Evolutionary conservation across 805 yeast species (phyloP).

Genomic region (Candida taoyuanica): DNA sequence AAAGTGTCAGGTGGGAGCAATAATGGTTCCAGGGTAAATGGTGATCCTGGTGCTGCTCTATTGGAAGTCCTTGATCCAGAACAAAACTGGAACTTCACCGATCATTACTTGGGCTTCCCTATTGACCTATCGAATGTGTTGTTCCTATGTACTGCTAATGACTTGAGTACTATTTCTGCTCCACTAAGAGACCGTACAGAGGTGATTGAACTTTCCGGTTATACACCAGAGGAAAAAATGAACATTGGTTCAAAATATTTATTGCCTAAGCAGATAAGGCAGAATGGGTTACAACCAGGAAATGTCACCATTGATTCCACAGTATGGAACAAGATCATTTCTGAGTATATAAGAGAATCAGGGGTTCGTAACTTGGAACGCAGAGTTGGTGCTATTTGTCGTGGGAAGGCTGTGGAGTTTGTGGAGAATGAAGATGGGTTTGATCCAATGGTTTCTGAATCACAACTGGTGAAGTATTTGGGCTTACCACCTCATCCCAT

Average conservation of each 20-base stretch:
- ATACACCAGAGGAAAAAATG: slow-evolving; percentile 71
- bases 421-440: slow-evolving; percentile 19
- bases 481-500: slow-evolving; percentile 56
- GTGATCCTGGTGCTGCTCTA: slow-evolving; percentile 88
- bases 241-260: slow-evolving; percentile 65
- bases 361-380: slow-evolving; percentile 84
- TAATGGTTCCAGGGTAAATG: slow-evolving; percentile 46
- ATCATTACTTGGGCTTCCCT: slow-evolving; percentile 83
- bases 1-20: slow-evolving; percentile 57
- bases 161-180: slow-evolving; percentile 61
- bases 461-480: slow-evolving; percentile 62
- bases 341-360: slow-evolving; percentile 74
- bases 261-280: slow-evolving; percentile 67
- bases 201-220: slow-evolving; percentile 71
- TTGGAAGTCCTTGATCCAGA: slow-evolving; percentile 89
- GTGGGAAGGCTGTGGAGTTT: slow-evolving; percentile 76
- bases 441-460: slow-evolving; percentile 34
- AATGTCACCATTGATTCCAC: slow-evolving; percentile 45
- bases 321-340: slow-evolving; percentile 57
- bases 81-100: slow-evolving; percentile 71
- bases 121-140: slow-evolving; percentile 76
- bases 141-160: slow-evolving; percentile 85
- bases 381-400: slow-evolving; percentile 66
- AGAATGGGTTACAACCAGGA: slow-evolving; percentile 54
- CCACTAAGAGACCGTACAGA: slow-evolving; percentile 85